Evolutionary conservation across 768 basidiomycete species (phyloP), one percentile per base, ranked within the genome.

Genomic region (Brasilioporus rufonigricans): DNA sequence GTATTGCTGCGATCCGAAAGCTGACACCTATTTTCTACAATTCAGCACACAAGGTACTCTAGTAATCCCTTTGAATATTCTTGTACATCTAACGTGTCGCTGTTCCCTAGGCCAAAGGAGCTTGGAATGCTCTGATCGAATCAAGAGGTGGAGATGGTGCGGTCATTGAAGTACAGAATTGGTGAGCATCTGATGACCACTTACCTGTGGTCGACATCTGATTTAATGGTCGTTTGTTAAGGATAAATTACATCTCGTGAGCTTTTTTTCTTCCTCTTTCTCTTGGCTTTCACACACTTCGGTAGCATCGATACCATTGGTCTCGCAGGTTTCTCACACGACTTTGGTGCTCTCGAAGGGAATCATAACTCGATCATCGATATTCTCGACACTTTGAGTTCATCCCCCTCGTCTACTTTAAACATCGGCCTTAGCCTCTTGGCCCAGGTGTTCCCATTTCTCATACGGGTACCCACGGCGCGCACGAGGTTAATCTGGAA

Each of bases 301-400:
- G n/a, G n/a, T n/a, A n/a, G n/a, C n/a, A n/a, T n/a, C n/a, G n/a
- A n/a, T n/a, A n/a, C n/a, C n/a, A n/a, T n/a, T n/a, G n/a, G n/a
- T n/a, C n/a, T n/a, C n/a, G n/a, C n/a, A n/a, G n/a, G n/a, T n/a
- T n/a, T n/a, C n/a, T n/a, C n/a, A n/a, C n/a, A n/a, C n/a, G n/a
- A n/a, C n/a, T n/a, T n/a, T n/a, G n/a, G n/a, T n/a, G n/a, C n/a
- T n/a, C n/a, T 85, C 16, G 75, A 80, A 3, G 82, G 82, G 3
- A 74, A 80, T 56, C 64, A 63, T 23, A 68, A 77, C 2, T 55
- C 73, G 5, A 72, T 83, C 6, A 68, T 73, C 4, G 66, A 74
- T 4, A 64, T 72, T 5, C 77, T 80, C n/a, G 75, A 77, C 14
- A 58, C 71, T 0, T 73, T 77, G 48, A 41, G 23, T 4, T 54